phyloP scores from a whole-genome alignment of 495 filamentous ascomycete species.

The Viridothelium virens region DNA sequence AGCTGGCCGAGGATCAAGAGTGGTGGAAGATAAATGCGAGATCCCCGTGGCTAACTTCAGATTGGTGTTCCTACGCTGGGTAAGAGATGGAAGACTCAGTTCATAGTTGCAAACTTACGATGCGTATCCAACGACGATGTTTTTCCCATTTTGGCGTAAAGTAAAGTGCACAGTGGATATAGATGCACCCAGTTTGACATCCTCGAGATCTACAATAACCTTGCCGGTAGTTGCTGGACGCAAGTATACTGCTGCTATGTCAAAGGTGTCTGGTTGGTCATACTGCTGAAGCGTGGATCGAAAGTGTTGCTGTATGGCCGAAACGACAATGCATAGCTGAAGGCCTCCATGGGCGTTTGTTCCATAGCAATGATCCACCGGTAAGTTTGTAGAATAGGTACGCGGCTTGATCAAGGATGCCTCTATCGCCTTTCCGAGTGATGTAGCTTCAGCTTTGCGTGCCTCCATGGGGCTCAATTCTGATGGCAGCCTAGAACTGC shows the following conservation, averaged over 20 bases:
- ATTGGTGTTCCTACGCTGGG: neutral
- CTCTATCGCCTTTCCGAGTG: neutral
- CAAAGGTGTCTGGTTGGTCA: neutral
- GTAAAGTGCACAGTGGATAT: neutral
- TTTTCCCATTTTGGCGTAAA: neutral
- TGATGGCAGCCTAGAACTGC: neutral
- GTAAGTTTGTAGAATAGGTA: neutral
- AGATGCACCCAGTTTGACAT: neutral
- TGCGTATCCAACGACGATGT: neutral
- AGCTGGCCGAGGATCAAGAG: neutral
- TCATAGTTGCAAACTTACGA: too few relatives aligned
- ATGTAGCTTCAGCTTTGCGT: neutral
- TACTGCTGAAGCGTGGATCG: neutral
- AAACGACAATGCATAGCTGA: neutral
- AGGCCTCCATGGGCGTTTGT: constrained; percentile 1
- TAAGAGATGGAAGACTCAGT: too few relatives aligned
- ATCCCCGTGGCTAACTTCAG: neutral
- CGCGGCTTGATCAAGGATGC: neutral
- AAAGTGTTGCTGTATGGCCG: neutral
- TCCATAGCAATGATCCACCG: neutral
- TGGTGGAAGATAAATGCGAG: neutral
- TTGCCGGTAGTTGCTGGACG: neutral
- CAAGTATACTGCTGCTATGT: neutral
- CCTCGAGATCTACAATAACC: neutral
- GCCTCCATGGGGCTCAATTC: neutral